Conservation (phyloP, 192 early-diverging fungal genomes). For the Spizellomyces sp. region DNA sequence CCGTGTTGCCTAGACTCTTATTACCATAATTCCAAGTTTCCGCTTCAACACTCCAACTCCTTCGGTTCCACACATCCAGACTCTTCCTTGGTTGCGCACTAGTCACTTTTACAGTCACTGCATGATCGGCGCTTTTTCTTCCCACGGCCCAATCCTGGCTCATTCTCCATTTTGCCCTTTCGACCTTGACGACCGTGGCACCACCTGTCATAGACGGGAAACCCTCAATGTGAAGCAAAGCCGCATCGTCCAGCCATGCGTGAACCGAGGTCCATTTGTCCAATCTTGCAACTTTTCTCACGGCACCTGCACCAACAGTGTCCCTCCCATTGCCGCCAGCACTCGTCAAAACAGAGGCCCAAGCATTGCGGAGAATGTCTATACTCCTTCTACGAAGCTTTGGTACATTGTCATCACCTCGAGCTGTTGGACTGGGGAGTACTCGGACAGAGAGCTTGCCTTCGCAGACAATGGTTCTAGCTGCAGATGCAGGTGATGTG, state of each 20-base stretch:
- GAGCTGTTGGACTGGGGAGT: not conserved
- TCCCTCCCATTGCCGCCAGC: constrained; percentile 1
- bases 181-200: no score
- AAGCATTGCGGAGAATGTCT: constrained; percentile 11
- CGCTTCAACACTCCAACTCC: constrained; percentile 25
- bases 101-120: not conserved
- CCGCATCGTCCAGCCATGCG: constrained; percentile 27
- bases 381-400: constrained; percentile 22
- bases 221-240: constrained; percentile 21
- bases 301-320: not conserved
- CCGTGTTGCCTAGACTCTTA: not conserved
- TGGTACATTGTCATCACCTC: not conserved
- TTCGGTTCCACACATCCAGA: constrained; percentile 22
- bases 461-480: constrained; percentile 23
- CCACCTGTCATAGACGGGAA: not conserved
- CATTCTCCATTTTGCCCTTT: no score
- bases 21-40: constrained; percentile 18
- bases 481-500: not conserved
- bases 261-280: constrained; percentile 19
- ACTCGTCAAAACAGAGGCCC: constrained; percentile 2
- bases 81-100: constrained; percentile 2
- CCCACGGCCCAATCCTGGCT: no score
- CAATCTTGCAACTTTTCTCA: not conserved
- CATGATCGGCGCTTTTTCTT: not conserved
- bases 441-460: constrained; percentile 21